Percentiles rank a stretch among this genome's conserved stretches.
Evolutionary conservation across 2,329 filamentous ascomycete species (phyloP).

Genomic region (Venturiaceae sp.): DNA sequence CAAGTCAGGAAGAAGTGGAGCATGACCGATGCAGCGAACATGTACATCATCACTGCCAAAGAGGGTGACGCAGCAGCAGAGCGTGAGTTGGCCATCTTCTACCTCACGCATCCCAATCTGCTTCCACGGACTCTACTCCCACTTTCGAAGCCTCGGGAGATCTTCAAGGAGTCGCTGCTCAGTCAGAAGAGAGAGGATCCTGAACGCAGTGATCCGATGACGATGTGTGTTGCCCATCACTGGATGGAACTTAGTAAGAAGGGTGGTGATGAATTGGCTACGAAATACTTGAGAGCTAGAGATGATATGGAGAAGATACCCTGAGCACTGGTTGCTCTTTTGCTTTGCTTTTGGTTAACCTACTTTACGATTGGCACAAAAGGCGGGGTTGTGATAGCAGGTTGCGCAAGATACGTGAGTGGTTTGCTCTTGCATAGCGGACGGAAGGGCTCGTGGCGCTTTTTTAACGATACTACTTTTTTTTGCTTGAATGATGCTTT

Average conservation of each 20-base stretch:
- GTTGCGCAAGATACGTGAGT: neutral
- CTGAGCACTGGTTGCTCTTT: constrained; percentile 14
- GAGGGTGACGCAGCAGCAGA: constrained; percentile 85
- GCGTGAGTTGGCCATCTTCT: constrained; percentile 86
- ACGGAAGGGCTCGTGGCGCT: neutral
- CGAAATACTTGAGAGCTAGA: constrained; percentile 67
- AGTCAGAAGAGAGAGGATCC: constrained; percentile 51
- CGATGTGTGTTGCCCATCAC: constrained; percentile 91
- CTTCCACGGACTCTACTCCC: constrained; percentile 72
- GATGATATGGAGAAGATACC: constrained; percentile 52
- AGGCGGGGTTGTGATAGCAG: neutral
- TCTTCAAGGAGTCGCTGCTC: constrained; percentile 76
- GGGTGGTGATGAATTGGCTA: constrained; percentile 79
- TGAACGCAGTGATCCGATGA: constrained; percentile 65
- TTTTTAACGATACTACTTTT: neutral
- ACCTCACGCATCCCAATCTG: constrained; percentile 82
- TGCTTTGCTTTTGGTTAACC: neutral
- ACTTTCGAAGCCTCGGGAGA: constrained; percentile 72
- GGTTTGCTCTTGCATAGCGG: neutral
- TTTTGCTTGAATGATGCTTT: too few species aligned
- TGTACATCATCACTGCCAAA: constrained; percentile 89
- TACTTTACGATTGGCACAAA: neutral
- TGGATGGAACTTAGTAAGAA: constrained; percentile 90
- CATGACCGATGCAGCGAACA: constrained; percentile 71
- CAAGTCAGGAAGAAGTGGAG: constrained; percentile 46